Conservation (phyloP, 495 filamentous ascomycete genomes). For the Acidomyces sp. region DNA sequence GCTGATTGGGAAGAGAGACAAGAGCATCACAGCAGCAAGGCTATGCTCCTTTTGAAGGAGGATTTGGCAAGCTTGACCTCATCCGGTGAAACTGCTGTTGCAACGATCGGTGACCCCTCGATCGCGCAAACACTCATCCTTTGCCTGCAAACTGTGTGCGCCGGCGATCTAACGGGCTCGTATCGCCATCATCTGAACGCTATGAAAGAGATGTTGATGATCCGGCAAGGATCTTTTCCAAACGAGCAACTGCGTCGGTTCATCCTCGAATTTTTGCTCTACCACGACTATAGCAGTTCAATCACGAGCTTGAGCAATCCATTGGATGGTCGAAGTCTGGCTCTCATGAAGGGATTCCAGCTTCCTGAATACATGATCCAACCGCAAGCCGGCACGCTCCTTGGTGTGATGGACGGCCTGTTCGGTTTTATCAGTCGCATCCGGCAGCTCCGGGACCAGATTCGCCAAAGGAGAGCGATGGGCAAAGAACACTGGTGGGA, state of each 20-base stretch:
- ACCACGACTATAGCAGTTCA: conserved; percentile 72
- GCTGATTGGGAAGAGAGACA: conserved; percentile 30
- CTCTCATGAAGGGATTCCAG: conserved; percentile 47
- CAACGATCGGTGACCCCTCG: conserved; percentile 27
- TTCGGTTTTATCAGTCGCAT: conserved; percentile 72
- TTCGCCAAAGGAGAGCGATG: conserved; percentile 51
- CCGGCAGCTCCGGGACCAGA: conserved; percentile 61
- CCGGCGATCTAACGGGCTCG: conserved; percentile 62
- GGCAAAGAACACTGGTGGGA: conserved; percentile 59
- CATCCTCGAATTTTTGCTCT: conserved; percentile 86
- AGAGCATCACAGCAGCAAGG: conserved; percentile 46
- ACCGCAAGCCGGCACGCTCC: conserved; percentile 55
- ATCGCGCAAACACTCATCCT: conserved; percentile 71
- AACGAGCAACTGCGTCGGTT: conserved; percentile 62
- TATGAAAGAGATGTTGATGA: conserved; percentile 55
- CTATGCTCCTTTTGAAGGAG: conserved; percentile 39
- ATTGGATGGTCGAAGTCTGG: conserved; percentile 33
- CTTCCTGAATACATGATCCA: conserved; percentile 61
- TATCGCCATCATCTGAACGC: conserved; percentile 71
- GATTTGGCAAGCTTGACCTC: conserved; percentile 3
- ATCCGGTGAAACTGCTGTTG: conserved; percentile 26
- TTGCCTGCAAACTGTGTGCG: conserved; percentile 65
- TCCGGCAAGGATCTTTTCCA: conserved; percentile 28
- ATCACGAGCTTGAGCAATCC: conserved; percentile 50
- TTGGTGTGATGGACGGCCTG: conserved; percentile 79